These are phyloP conservation scores for Aspergillus panamensis DNA, from an alignment of 495 filamentous ascomycete species.

Conservation along the genomic window DNA sequence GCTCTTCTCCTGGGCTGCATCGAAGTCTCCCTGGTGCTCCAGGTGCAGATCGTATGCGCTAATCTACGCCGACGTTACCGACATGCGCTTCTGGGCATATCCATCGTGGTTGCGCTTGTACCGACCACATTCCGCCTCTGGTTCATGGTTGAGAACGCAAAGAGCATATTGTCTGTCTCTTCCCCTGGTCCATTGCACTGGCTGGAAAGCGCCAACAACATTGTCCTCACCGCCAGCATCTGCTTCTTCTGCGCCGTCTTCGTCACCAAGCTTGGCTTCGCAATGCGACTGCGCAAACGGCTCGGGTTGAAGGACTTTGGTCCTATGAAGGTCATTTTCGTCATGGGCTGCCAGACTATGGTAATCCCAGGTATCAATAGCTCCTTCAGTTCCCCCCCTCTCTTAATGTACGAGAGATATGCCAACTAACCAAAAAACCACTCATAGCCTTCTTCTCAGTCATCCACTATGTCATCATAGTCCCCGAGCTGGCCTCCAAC, in stretches of 20 bases:
- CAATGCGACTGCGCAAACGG: constrained; percentile 52
- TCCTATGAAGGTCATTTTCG: constrained; percentile 67
- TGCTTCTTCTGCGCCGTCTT: constrained; percentile 76
- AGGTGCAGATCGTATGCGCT: constrained; percentile 61
- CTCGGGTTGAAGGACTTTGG: constrained; percentile 60
- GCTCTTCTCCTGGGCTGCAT: constrained; percentile 59
- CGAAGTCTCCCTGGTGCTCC: constrained; percentile 65
- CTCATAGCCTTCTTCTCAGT: constrained; percentile 63
- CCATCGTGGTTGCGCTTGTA: constrained; percentile 49
- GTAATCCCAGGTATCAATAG: constrained; percentile 62
- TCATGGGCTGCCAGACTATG: constrained; percentile 75
- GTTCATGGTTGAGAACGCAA: constrained; percentile 54
- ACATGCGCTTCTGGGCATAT: constrained; percentile 44
- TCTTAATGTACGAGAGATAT: not conserved
- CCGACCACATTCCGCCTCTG: constrained; percentile 60
- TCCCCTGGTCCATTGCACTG: constrained; percentile 27
- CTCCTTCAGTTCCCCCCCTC: too few relatives aligned
- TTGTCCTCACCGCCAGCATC: constrained; percentile 59
- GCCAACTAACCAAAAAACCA: too few relatives aligned
- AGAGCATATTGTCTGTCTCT: constrained; percentile 40
- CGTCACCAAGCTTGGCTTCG: constrained; percentile 62
- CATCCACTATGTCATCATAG: constrained; percentile 52
- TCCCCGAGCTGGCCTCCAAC: constrained; percentile 59
- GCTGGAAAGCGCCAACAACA: constrained; percentile 52
- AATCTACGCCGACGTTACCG: constrained; percentile 44